phyloP scores from a whole-genome alignment of 148 eudicot species.

The Beta vulgaris region DNA sequence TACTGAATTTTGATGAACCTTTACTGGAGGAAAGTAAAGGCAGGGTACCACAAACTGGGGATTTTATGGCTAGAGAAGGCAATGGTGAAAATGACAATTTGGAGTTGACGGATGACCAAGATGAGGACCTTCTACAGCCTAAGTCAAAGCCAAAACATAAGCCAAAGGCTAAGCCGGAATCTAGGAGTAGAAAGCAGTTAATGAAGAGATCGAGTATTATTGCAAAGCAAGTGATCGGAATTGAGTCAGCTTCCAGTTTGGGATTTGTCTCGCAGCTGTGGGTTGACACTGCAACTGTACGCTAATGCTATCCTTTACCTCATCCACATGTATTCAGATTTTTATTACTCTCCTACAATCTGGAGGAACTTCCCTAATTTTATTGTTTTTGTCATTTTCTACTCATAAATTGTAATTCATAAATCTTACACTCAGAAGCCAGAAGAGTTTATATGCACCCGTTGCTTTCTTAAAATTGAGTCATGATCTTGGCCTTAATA shows the following conservation, averaged over 20 bases:
- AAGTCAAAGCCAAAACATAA: constrained; percentile 26
- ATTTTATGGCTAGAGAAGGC: constrained; percentile 23
- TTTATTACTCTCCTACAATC: no score
- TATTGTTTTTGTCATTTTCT: background rate
- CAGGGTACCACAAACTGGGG: constrained; percentile 23
- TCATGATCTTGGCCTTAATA: background rate
- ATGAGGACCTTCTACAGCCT: background rate
- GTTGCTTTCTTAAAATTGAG: background rate
- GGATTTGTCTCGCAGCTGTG: constrained; percentile 71
- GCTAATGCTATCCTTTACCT: constrained; percentile 10
- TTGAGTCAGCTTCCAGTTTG: constrained; percentile 51
- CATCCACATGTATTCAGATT: background rate
- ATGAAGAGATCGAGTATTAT: constrained; percentile 56
- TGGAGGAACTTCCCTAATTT: background rate
- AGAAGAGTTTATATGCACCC: background rate
- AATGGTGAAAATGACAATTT: constrained; percentile 19
- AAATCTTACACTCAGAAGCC: no score
- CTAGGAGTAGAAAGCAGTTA: constrained; percentile 34
- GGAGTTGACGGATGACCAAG: constrained; percentile 18
- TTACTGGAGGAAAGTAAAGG: constrained; percentile 12
- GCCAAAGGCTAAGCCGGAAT: constrained; percentile 16
- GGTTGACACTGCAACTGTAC: constrained; percentile 57
- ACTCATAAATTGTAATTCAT: no score
- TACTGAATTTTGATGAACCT: constrained; percentile 8
- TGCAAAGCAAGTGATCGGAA: constrained; percentile 75